Evolutionary conservation across 1,284 basidiomycete species (phyloP).

Genomic region (Ganoderma multipileum): DNA sequence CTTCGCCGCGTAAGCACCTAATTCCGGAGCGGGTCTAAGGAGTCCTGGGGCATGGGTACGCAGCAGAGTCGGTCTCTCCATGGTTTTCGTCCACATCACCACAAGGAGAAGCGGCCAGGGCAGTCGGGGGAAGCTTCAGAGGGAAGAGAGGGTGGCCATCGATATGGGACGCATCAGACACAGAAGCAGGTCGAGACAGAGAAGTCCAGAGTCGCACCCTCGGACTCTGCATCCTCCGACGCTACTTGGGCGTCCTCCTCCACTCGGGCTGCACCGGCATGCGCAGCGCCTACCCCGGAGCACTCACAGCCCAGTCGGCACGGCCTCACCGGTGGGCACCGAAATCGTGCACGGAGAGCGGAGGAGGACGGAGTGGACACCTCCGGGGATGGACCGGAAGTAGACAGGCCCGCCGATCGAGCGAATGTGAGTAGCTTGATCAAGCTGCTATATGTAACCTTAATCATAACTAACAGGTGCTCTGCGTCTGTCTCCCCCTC

Average conservation of each 20-base stretch:
- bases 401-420: background rate
- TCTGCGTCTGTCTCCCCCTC: slow-evolving; percentile 8
- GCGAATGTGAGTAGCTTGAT: slow-evolving; percentile 23
- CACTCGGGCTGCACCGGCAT: slow-evolving; percentile 4
- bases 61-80: slow-evolving; percentile 10
- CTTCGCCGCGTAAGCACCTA: background rate
- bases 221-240: background rate
- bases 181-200: slow-evolving; percentile 1
- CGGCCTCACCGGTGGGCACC: slow-evolving; percentile 3
- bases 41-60: slow-evolving; percentile 9
- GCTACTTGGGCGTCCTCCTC: background rate
- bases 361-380: background rate
- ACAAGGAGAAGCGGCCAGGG: slow-evolving; percentile 5
- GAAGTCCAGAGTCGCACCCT: background rate
- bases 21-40: background rate
- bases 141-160: slow-evolving; percentile 8
- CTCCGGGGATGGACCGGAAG: background rate
- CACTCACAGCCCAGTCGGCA: background rate
- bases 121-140: background rate
- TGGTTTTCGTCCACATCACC: background rate
- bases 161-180: slow-evolving; percentile 7
- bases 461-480: slow-evolving; percentile 24
- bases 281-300: slow-evolving; percentile 1
- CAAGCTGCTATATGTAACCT: slow-evolving; percentile 19
- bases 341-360: background rate